A percentile compares a stretch with the other conserved stretches of the same genome.
phyloP scores from a whole-genome alignment of 1,139 yeast species.

The Scheffersomyces parashehatae region DNA sequence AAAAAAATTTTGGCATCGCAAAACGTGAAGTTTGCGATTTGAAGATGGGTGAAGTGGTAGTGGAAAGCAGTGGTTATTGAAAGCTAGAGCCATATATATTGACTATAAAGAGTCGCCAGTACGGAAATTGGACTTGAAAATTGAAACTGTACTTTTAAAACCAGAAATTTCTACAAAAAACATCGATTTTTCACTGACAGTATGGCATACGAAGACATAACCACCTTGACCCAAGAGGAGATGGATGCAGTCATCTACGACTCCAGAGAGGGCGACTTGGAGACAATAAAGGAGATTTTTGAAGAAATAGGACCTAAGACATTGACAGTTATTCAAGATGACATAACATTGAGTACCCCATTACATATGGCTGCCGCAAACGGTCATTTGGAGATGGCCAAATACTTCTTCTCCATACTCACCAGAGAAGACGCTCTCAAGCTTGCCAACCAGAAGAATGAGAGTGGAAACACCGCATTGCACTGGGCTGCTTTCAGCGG shows the following conservation, averaged over 20 bases:
- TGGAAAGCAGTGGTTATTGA: too few relatives aligned
- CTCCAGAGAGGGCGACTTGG: slow-evolving; percentile 86
- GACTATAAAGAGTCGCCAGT: too few relatives aligned
- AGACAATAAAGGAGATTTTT: slow-evolving; percentile 67
- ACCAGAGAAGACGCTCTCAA: slow-evolving; percentile 42
- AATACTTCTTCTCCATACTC: slow-evolving; percentile 57
- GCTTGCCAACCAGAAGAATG: slow-evolving; percentile 61
- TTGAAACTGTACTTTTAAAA: not conserved
- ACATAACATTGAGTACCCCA: slow-evolving; percentile 68
- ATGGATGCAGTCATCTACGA: slow-evolving; percentile 79
- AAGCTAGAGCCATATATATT: too few relatives aligned
- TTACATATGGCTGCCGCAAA: slow-evolving; percentile 95
- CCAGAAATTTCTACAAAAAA: not conserved
- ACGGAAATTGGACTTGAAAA: too few relatives aligned
- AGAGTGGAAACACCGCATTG: slow-evolving; percentile 86
- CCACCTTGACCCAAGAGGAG: slow-evolving; percentile 62
- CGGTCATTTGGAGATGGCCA: slow-evolving; percentile 75
- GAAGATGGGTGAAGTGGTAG: too few relatives aligned
- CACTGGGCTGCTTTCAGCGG: slow-evolving; percentile 97
- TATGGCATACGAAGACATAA: slow-evolving; percentile 8
- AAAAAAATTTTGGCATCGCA: slow-evolving; percentile 1
- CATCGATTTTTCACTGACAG: not conserved
- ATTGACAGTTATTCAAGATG: slow-evolving; percentile 58
- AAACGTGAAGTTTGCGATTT: too few relatives aligned
- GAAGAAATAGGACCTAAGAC: slow-evolving; percentile 55